A percentile compares a stretch with the other conserved stretches of the same genome.
Evolutionary conservation across 164 flowering plant species (phyloP).

Genomic region (Liquidambar formosana): DNA sequence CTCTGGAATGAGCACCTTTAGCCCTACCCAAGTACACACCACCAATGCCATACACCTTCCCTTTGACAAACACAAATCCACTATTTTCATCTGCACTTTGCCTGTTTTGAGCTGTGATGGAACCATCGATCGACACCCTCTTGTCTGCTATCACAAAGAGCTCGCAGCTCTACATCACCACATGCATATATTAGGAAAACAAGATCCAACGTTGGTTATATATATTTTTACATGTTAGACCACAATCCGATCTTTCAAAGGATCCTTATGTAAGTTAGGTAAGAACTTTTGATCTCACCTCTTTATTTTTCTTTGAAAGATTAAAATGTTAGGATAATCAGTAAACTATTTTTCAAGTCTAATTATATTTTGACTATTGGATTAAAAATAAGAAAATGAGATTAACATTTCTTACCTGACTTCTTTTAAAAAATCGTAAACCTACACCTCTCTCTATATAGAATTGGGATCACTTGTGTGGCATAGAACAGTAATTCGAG

Average conservation of each 20-base stretch:
- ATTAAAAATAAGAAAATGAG: neutral
- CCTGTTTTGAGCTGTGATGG: conserved; percentile 84
- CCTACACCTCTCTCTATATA: too few relatives aligned
- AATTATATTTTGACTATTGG: too few relatives aligned
- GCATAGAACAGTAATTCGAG: too few relatives aligned
- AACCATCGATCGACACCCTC: conserved; percentile 59
- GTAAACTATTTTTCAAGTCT: too few relatives aligned
- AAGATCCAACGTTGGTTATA: neutral
- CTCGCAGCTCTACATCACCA: conserved; percentile 65
- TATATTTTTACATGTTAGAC: too few relatives aligned
- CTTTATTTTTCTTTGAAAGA: too few relatives aligned
- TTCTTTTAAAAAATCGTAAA: too few relatives aligned
- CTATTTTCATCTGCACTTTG: conserved; percentile 41
- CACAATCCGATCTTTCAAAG: too few relatives aligned
- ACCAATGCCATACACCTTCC: conserved; percentile 74
- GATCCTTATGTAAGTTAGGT: too few relatives aligned
- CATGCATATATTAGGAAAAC: neutral
- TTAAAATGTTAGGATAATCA: too few relatives aligned
- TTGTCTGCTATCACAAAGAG: conserved; percentile 68
- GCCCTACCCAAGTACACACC: conserved; percentile 73
- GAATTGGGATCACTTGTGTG: too few relatives aligned
- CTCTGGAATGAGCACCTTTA: conserved; percentile 68
- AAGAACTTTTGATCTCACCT: too few relatives aligned
- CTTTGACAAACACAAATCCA: conserved; percentile 74
- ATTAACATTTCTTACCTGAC: neutral